These are phyloP conservation scores for Phaeosphaeriaceae sp. DNA, from an alignment of 2,329 filamentous ascomycete genomes.

Conservation along the genomic window DNA sequence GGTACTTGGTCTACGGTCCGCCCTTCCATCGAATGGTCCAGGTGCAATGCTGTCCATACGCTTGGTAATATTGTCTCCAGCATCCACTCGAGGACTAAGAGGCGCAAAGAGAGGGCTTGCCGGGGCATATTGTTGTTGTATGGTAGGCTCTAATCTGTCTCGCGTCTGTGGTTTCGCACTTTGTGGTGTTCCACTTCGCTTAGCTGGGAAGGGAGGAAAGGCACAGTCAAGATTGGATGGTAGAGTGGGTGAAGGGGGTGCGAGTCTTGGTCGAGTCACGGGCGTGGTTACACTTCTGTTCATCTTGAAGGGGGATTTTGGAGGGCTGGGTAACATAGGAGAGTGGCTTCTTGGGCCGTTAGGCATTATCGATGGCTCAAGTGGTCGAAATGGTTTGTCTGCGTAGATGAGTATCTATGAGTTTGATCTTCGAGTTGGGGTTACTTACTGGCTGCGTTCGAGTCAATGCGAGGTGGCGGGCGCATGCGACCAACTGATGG, in stretches of 20 bases:
- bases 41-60: constrained; percentile 71
- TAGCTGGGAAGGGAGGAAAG: constrained; percentile 61
- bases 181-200: constrained; percentile 32
- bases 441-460: constrained; percentile 63
- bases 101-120: constrained; percentile 53
- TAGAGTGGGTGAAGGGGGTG: constrained; percentile 41
- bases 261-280: constrained; percentile 36
- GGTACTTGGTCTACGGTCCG: constrained; percentile 40
- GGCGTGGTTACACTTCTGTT: constrained; percentile 46
- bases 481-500: constrained; percentile 54
- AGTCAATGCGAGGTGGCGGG: constrained; percentile 63
- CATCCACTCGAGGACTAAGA: constrained; percentile 55
- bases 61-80: constrained; percentile 58
- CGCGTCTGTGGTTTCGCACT: constrained; percentile 27
- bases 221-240: constrained; percentile 55
- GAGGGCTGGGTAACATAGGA: constrained; percentile 28
- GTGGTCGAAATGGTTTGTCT: constrained; percentile 46
- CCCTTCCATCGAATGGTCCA: constrained; percentile 66
- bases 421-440: background rate
- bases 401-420: constrained; percentile 18
- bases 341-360: constrained; percentile 32
- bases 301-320: constrained; percentile 37
- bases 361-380: constrained; percentile 36
- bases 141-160: constrained; percentile 32
- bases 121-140: constrained; percentile 39